A percentile compares a stretch with the other conserved stretches of the same genome.
phyloP scores from a whole-genome alignment of 306 rosid genomes.

The Medicago arabica region DNA sequence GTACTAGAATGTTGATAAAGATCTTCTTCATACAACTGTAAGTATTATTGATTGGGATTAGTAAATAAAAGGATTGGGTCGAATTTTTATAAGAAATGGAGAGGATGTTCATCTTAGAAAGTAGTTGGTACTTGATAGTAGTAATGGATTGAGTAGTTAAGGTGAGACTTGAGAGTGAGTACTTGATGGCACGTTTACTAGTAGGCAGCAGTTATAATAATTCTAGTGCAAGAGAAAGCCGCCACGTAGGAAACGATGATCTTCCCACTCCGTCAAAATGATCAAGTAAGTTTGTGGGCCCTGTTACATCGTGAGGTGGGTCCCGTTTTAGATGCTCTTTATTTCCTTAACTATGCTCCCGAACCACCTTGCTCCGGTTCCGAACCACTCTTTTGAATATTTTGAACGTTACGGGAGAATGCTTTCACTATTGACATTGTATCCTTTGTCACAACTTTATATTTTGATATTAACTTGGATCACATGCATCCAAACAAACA shows the following conservation, averaged over 20 bases:
- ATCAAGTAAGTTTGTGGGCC: constrained; percentile 27
- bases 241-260: constrained; percentile 38
- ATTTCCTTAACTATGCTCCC: constrained; percentile 35
- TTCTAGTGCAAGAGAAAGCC: not conserved
- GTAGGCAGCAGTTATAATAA: constrained; percentile 33
- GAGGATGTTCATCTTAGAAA: too few relatives aligned
- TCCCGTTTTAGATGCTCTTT: constrained; percentile 47
- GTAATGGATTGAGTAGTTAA: too few relatives aligned
- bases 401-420: constrained; percentile 63
- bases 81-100: too few relatives aligned
- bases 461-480: not conserved
- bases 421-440: constrained; percentile 42
- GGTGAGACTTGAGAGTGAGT: not conserved
- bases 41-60: too few relatives aligned
- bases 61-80: too few relatives aligned
- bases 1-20: too few relatives aligned
- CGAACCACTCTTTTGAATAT: constrained; percentile 64
- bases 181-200: constrained; percentile 18
- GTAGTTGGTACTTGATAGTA: too few relatives aligned
- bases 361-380: constrained; percentile 52
- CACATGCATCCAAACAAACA: too few relatives aligned
- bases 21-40: too few relatives aligned
- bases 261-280: not conserved
- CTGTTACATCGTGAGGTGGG: constrained; percentile 35
- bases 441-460: constrained; percentile 11